Base-by-base conservation (phyloP, 306 rosid genomes). In the Citrullus mucosospermus region DNA sequence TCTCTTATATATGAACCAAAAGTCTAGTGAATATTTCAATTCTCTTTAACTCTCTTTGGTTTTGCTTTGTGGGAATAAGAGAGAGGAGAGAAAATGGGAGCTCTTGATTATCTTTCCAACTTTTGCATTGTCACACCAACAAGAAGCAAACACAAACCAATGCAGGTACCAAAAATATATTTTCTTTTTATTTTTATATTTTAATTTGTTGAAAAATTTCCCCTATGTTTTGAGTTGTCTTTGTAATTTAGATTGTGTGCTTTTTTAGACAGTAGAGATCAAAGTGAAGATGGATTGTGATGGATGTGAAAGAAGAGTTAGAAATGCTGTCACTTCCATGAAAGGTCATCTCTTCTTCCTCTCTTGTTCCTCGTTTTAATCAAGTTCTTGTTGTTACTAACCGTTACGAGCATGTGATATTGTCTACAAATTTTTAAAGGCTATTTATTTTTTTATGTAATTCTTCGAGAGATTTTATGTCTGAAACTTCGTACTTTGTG, bases 301-400 rank as follows among this genome's bases (percentile, higher is more conserved):
- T 86, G 98, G 98, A 38, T 93, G 98, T 66, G 98, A 93, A 90
- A 79, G 98, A 79, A 88, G 84, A 84, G 92, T 93, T 53, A 86
- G 87, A 87, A 82, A 89, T 58, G 92, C 93, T 54, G 92, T 89
- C 55, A 85, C 92, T 65, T 55, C 80, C 57, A 89, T 93, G 89
- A 91, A 83, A 93, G 98, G 96, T 92, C 4, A 53, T 16, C n/a
- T 0, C 15, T 38, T 28, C 22, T 72, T 43, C 16, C 7, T 16
- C 18, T 61, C n/a, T 9, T 10, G 5, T 9, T 2, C 13, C 0
- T 56, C 61, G 13, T 2, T 57, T 22, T 57, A 4, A 9, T 57
- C 15, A 8, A 57, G 32, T 57, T 20, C 62, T 56, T 56, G 6
- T 7, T 18, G 13, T 8, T 8, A n/a, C 12, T 20, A 4, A 7